A percentile compares a stretch with the other conserved stretches of the same genome.
phyloP scores from a whole-genome alignment of 169 alveolate genomes.

The Cryptosporidium felis region DNA sequence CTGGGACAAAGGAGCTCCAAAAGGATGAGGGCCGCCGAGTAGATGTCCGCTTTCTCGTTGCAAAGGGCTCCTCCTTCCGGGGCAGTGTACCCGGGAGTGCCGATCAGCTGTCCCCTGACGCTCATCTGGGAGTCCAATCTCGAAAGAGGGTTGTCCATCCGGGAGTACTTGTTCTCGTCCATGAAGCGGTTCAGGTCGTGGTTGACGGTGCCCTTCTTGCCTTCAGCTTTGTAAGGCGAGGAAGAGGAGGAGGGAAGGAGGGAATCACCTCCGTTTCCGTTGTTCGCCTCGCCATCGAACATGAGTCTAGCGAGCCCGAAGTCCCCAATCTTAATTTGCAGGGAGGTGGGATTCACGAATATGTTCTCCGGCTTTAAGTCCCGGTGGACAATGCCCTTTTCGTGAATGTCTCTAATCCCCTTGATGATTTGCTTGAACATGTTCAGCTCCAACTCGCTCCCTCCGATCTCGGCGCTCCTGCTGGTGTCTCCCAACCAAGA shows the following conservation, averaged over 20 bases:
- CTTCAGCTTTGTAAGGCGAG: not conserved
- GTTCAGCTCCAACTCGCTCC: conserved; percentile 79
- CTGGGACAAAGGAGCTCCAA: conserved; percentile 88
- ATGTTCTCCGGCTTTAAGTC: conserved; percentile 91
- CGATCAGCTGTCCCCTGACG: conserved; percentile 86
- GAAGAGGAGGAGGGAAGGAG: not conserved
- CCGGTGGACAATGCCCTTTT: conserved; percentile 87
- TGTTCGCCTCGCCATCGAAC: conserved; percentile 77
- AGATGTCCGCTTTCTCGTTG: conserved; percentile 89
- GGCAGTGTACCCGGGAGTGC: conserved; percentile 91
- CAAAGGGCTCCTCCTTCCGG: conserved; percentile 91
- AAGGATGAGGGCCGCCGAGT: conserved; percentile 86
- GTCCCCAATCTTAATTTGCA: conserved; percentile 88
- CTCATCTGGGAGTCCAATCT: conserved; percentile 75
- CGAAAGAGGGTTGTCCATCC: conserved; percentile 16
- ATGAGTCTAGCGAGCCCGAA: conserved; percentile 88
- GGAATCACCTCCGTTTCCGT: not conserved
- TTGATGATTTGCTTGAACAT: conserved; percentile 85
- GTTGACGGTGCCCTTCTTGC: not conserved
- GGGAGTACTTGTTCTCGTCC: conserved; percentile 10
- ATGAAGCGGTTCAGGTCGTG: conserved; percentile 11
- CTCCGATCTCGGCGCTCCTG: conserved; percentile 58
- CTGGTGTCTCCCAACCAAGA: conserved; percentile 81
- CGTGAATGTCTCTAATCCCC: conserved; percentile 87
- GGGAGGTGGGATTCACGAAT: conserved; percentile 83